phyloP scores from a whole-genome alignment of 371 early-diverging fungal genomes.

The Mucor mucedo region DNA sequence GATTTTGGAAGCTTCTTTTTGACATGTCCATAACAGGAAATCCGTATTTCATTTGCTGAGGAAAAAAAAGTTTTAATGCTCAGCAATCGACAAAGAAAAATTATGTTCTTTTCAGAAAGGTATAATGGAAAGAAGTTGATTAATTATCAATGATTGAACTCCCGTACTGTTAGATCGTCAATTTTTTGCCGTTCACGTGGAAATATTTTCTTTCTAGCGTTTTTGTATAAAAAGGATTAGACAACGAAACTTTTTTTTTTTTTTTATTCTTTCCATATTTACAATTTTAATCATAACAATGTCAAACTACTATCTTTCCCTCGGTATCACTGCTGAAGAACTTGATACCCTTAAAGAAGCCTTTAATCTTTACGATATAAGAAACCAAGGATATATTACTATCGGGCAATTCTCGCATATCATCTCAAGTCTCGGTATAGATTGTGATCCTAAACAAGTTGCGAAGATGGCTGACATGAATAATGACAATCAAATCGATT shows the following conservation, averaged over 20 bases:
- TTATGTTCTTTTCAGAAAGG: slow-evolving; percentile 3
- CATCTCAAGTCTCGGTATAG: slow-evolving; percentile 74
- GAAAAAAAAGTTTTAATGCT: background rate
- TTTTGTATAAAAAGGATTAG: background rate
- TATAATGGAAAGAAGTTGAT: background rate
- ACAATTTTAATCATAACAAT: slow-evolving; percentile 2
- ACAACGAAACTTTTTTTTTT: background rate
- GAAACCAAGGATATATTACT: slow-evolving; percentile 61
- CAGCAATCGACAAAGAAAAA: background rate
- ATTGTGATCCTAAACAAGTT: slow-evolving; percentile 56
- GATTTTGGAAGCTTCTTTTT: background rate
- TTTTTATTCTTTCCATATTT: background rate
- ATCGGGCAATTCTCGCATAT: slow-evolving; percentile 68
- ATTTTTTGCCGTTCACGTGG: background rate
- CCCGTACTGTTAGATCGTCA: background rate
- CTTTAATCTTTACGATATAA: slow-evolving; percentile 62
- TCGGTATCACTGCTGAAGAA: slow-evolving; percentile 26
- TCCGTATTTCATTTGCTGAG: background rate
- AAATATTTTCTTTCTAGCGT: background rate
- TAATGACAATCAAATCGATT: slow-evolving; percentile 56
- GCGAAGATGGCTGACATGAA: slow-evolving; percentile 60
- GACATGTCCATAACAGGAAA: background rate
- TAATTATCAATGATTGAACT: background rate
- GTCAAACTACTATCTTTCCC: slow-evolving; percentile 7
- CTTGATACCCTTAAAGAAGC: slow-evolving; percentile 26